Percentiles rank a stretch among this genome's conserved stretches.
Evolutionary conservation across 2,329 filamentous ascomycete genomes (phyloP).

Genomic region (Rhynchosporium agropyri): DNA sequence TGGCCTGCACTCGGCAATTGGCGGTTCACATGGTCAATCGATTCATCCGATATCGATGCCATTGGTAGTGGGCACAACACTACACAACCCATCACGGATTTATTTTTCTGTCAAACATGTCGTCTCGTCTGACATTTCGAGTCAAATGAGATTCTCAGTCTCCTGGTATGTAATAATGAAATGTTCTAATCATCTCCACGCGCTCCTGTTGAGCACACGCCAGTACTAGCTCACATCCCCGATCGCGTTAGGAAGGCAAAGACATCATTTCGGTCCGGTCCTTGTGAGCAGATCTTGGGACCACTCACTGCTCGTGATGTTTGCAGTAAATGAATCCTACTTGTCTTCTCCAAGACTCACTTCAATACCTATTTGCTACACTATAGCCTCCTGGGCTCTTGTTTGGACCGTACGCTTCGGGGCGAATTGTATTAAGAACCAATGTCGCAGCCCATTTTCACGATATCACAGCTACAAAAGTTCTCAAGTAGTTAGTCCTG

Average conservation of each 20-base stretch:
- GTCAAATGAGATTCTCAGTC: too few relatives aligned
- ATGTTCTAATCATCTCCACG: too few relatives aligned
- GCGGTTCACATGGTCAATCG: background rate
- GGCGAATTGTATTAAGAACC: background rate
- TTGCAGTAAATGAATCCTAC: background rate
- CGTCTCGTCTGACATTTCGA: too few relatives aligned
- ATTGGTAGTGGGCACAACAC: background rate
- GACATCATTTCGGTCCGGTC: slow-evolving; percentile 5
- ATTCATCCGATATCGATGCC: background rate
- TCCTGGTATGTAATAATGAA: too few relatives aligned
- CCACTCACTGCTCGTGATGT: background rate
- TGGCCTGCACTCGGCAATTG: background rate
- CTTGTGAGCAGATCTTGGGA: background rate
- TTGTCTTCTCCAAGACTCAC: background rate
- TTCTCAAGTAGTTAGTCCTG: too few relatives aligned
- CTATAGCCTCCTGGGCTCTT: background rate
- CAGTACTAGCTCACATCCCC: too few relatives aligned
- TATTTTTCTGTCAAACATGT: too few relatives aligned
- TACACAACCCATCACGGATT: too few relatives aligned
- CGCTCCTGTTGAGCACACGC: too few relatives aligned
- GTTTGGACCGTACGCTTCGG: background rate
- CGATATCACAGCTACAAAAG: background rate
- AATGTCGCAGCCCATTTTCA: background rate
- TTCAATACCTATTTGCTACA: background rate
- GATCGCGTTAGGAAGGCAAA: background rate